Evolutionary conservation across 73 alveolate species (phyloP), one percentile per base, ranked within the genome.

Genomic region (Paramecium biaurelia): DNA sequence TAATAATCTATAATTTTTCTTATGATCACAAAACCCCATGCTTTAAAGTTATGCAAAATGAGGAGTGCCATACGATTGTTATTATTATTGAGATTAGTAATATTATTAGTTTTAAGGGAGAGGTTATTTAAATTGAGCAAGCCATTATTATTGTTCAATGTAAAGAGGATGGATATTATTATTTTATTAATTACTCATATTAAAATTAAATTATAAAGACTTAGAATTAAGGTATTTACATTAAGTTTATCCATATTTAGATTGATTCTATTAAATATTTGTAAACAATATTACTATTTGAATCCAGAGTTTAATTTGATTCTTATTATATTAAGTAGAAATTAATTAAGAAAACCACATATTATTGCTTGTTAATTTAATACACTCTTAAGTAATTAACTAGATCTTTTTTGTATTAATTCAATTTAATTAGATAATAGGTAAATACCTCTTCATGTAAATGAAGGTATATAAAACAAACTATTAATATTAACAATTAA

Each of bases 101-200:
- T 15, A 3, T 5, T 53, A 18, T 4, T 18, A n/a, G 18, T 15
- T 53, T 53, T 53, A 53, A 18, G 68, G 68, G 24, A 2, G 84
- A 30, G 84, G 20, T 24, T 20, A 63, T 63, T 63, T 26, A 63
- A 63, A 63, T 63, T 63, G 53, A 63, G 84, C 45, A 0, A 63
- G 45, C 84, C 84, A 63, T 26, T 63, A 12, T 63, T 63, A 14
- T 32, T 63, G 28, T 63, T 63, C 84, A 3, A 63, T 26, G 53
- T 63, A 63, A 63, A 63, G 84, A 63, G 84, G 84, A 63, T 63
- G 84, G 41, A 63, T 49, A 63, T 63, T 53, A 53, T 15, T 63
- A 32, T 63, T 63, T 63, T 26, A 26, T 63, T 63, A 63, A 63
- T 63, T 63, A 30, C 47, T 63, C 84, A 63, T 63, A 63, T 53